phyloP scores from a whole-genome alignment of 306 rosid species.

The Inga leiocalycina region DNA sequence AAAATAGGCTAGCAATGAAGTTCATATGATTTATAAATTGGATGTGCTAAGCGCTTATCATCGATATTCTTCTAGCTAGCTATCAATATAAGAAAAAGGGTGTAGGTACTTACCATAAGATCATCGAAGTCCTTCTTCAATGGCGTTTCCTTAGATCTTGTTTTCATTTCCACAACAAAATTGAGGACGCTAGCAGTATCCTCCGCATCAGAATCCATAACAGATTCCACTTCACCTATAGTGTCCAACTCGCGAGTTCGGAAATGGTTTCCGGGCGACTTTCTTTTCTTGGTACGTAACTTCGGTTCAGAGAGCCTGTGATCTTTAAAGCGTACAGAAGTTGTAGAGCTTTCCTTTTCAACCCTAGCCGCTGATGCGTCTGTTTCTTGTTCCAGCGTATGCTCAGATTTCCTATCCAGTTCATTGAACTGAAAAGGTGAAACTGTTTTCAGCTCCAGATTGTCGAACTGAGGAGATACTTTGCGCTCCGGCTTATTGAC shows the following conservation, averaged over 20 bases:
- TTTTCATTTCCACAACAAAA: slow-evolving; percentile 42
- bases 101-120: slow-evolving; percentile 40
- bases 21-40: slow-evolving; percentile 3
- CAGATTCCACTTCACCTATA: slow-evolving; percentile 37
- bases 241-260: slow-evolving; percentile 26
- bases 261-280: slow-evolving; percentile 39
- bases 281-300: slow-evolving; percentile 38
- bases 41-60: neutral
- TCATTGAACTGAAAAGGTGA: slow-evolving; percentile 30
- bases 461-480: slow-evolving; percentile 14
- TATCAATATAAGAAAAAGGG: neutral
- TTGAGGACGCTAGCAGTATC: slow-evolving; percentile 68
- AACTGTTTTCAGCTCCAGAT: neutral
- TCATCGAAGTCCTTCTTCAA: slow-evolving; percentile 35
- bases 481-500: slow-evolving; percentile 39
- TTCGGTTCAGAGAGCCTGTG: slow-evolving; percentile 30
- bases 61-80: neutral
- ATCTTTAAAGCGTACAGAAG: slow-evolving; percentile 26
- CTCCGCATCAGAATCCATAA: slow-evolving; percentile 54
- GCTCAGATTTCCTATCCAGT: slow-evolving; percentile 18
- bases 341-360: slow-evolving; percentile 36
- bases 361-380: slow-evolving; percentile 17
- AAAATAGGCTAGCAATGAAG: slow-evolving; percentile 1
- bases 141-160: slow-evolving; percentile 37
- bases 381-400: slow-evolving; percentile 36